Percentiles rank a stretch among this genome's conserved stretches.
phyloP scores from a whole-genome alignment of 306 rosid genomes.

The Dryas octopetala region DNA sequence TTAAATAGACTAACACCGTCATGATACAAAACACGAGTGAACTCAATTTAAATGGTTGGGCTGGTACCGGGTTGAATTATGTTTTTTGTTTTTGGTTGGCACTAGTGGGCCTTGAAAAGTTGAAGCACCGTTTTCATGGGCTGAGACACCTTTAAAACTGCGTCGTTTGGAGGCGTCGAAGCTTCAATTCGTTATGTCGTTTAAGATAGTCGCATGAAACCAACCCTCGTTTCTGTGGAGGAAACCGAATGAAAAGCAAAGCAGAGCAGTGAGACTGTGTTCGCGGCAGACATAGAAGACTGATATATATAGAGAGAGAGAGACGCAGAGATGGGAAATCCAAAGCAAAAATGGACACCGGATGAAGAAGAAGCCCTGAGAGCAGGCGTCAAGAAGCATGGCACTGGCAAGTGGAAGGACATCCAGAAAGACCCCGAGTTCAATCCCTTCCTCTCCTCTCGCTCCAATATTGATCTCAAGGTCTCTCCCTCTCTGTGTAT shows the following conservation, averaged over 20 bases:
- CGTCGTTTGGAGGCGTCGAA: neutral
- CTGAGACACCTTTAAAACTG: neutral
- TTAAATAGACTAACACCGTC: no score
- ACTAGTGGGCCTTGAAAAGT: no score
- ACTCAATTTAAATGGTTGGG: no score
- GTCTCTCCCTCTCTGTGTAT: slow-evolving; percentile 11
- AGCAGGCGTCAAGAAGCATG: slow-evolving; percentile 45
- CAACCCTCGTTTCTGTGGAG: neutral
- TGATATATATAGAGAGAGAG: neutral
- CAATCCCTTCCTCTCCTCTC: slow-evolving; percentile 38
- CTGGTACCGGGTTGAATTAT: no score
- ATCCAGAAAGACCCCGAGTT: slow-evolving; percentile 53
- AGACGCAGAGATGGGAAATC: slow-evolving; percentile 40
- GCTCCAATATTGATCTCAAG: slow-evolving; percentile 56
- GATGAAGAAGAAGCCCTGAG: slow-evolving; percentile 50
- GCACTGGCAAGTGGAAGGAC: slow-evolving; percentile 53
- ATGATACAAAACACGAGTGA: no score
- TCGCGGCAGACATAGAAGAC: slow-evolving; percentile 6
- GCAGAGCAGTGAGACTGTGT: neutral
- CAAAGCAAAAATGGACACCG: slow-evolving; percentile 50
- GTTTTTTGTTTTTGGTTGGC: no score
- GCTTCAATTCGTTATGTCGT: neutral
- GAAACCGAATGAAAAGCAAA: neutral
- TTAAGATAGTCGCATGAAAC: neutral
- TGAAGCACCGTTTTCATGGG: neutral